phyloP scores from a whole-genome alignment of 805 yeast species.

The Metschnikowia lachancei region DNA sequence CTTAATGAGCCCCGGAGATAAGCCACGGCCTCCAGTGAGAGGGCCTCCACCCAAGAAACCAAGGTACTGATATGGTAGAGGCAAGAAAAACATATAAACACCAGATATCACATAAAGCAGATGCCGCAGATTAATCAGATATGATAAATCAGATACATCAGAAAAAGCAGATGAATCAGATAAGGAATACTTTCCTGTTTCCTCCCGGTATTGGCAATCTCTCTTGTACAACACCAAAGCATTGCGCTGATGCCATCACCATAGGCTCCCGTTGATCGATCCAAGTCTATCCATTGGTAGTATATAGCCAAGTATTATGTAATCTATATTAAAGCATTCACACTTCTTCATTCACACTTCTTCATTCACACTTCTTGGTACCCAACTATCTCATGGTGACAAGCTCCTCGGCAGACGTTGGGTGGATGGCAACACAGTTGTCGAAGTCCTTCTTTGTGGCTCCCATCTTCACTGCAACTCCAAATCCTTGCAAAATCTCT shows the following conservation, averaged over 20 bases:
- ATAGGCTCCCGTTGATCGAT: slow-evolving; percentile 5
- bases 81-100: too few species aligned
- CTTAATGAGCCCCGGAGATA: slow-evolving; percentile 51
- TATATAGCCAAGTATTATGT: slow-evolving; percentile 2
- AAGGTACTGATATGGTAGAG: slow-evolving; percentile 3
- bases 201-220: not conserved
- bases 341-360: not conserved
- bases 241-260: not conserved
- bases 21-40: slow-evolving; percentile 70
- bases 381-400: slow-evolving; percentile 62
- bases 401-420: slow-evolving; percentile 96
- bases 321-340: slow-evolving; percentile 1
- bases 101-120: too few species aligned
- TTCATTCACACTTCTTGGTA: not conserved
- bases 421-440: slow-evolving; percentile 95
- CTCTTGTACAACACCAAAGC: not conserved
- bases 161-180: too few species aligned
- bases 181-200: too few species aligned
- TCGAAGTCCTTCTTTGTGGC: slow-evolving; percentile 97
- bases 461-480: slow-evolving; percentile 98
- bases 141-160: too few species aligned
- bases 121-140: too few species aligned
- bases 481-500: slow-evolving; percentile 96
- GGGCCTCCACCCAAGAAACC: slow-evolving; percentile 39
- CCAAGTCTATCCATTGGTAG: slow-evolving; percentile 2